Evolutionary conservation across 176 grass and related monocot species (phyloP).

Genomic region (Chloris gayana): DNA sequence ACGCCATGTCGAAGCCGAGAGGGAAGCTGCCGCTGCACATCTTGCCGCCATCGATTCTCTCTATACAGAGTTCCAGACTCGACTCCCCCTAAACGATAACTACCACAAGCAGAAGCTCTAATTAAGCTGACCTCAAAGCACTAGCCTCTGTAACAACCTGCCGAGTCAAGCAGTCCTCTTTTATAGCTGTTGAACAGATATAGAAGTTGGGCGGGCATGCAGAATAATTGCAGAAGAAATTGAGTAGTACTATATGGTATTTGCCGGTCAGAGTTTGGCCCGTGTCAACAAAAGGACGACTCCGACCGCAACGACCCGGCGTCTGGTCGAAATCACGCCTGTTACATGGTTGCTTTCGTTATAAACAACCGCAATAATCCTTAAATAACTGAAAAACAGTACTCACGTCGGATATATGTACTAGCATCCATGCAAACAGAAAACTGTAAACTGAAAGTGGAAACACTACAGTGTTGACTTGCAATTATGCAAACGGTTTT

Average conservation of each 20-base stretch:
- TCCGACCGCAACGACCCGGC: not conserved
- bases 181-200: not conserved
- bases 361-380: not conserved
- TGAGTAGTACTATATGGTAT: not conserved
- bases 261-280: conserved; percentile 2
- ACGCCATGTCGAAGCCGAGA: conserved; percentile 16
- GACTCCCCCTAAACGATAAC: not conserved
- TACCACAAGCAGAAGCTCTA: not conserved
- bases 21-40: not conserved
- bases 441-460: not conserved
- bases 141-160: not conserved
- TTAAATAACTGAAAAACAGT: not conserved
- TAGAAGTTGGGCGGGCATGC: not conserved
- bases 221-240: not conserved
- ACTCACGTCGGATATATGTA: not conserved
- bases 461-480: not conserved
- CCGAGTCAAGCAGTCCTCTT: not conserved
- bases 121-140: not conserved
- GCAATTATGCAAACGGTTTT: not conserved
- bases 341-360: not conserved
- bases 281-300: not conserved
- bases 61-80: not conserved
- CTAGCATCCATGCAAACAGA: not conserved
- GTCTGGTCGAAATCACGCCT: not conserved
- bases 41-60: conserved; percentile 26